Evolutionary conservation across 257 asterid species (phyloP).

Genomic region (Misopates orontium): DNA sequence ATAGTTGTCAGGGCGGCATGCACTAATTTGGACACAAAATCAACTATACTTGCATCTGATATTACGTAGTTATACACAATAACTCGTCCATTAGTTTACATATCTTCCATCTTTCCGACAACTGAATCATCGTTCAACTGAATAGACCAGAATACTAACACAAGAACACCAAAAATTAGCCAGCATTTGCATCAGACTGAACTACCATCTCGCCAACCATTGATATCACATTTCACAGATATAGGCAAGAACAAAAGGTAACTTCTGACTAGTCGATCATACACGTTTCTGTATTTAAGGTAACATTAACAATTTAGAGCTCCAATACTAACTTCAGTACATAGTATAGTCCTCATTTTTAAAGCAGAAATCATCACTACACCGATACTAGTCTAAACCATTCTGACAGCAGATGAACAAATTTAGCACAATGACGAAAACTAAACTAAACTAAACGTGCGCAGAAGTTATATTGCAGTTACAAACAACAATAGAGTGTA

Average conservation of each 20-base stretch:
- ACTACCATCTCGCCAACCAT: not conserved
- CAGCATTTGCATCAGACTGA: not conserved
- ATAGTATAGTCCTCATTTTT: not conserved
- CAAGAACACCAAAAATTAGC: not conserved
- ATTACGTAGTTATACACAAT: not conserved
- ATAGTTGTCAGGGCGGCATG: constrained; percentile 11
- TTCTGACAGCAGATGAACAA: not conserved
- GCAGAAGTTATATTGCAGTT: too few relatives aligned
- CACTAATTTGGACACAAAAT: not conserved
- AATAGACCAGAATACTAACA: not conserved
- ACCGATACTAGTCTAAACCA: not conserved
- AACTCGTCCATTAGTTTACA: too few relatives aligned
- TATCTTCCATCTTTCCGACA: not conserved
- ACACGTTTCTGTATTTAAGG: not conserved
- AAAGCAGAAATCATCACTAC: not conserved
- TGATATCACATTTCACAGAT: not conserved
- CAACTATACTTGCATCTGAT: too few relatives aligned
- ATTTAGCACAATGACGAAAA: too few relatives aligned
- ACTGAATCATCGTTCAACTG: not conserved
- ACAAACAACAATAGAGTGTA: too few relatives aligned
- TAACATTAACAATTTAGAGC: not conserved
- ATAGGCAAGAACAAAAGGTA: not conserved
- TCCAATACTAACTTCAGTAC: not conserved
- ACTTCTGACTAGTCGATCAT: not conserved
- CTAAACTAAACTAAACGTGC: too few relatives aligned